A percentile compares a stretch with the other conserved stretches of the same genome.
phyloP scores from a whole-genome alignment of 371 early-diverging fungal genomes.

The Batrachochytrium dendrobatidis region DNA sequence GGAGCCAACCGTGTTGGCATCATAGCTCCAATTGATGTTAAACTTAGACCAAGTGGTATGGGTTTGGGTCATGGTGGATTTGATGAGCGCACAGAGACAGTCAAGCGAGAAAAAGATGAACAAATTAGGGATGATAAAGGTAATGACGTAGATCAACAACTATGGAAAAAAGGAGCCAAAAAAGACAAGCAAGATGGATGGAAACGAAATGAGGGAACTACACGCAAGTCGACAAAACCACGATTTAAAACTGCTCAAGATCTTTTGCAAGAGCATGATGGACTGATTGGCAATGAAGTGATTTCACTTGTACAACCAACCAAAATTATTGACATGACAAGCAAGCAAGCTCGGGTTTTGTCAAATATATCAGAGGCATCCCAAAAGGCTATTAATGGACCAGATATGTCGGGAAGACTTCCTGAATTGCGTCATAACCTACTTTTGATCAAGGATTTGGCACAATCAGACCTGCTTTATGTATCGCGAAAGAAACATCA shows the following conservation, averaged over 20 bases:
- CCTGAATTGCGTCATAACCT: constrained; percentile 78
- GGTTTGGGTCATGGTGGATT: constrained; percentile 76
- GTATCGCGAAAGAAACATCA: constrained; percentile 45
- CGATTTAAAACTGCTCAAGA: constrained; percentile 71
- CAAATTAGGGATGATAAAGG: constrained; percentile 33
- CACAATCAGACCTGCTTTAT: constrained; percentile 61
- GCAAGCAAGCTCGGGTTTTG: constrained; percentile 58
- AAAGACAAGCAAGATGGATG: constrained; percentile 29
- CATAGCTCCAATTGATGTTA: constrained; percentile 80
- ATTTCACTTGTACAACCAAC: constrained; percentile 23
- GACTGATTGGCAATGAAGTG: constrained; percentile 23
- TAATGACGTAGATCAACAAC: too few relatives aligned
- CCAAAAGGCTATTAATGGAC: constrained; percentile 34
- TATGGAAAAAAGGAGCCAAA: constrained; percentile 19
- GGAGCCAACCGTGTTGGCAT: constrained; percentile 80
- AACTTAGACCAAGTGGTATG: constrained; percentile 68
- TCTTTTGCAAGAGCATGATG: constrained; percentile 38
- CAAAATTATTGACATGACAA: constrained; percentile 81
- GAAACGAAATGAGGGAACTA: constrained; percentile 31
- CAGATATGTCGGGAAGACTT: constrained; percentile 14
- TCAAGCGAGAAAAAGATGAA: constrained; percentile 24
- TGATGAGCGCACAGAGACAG: constrained; percentile 49
- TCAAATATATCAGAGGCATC: constrained; percentile 29
- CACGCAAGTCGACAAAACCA: constrained; percentile 42
- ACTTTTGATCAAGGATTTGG: constrained; percentile 59